Base-by-base conservation (phyloP, 2,329 filamentous ascomycete species). In the Xylariaceae sp. region DNA sequence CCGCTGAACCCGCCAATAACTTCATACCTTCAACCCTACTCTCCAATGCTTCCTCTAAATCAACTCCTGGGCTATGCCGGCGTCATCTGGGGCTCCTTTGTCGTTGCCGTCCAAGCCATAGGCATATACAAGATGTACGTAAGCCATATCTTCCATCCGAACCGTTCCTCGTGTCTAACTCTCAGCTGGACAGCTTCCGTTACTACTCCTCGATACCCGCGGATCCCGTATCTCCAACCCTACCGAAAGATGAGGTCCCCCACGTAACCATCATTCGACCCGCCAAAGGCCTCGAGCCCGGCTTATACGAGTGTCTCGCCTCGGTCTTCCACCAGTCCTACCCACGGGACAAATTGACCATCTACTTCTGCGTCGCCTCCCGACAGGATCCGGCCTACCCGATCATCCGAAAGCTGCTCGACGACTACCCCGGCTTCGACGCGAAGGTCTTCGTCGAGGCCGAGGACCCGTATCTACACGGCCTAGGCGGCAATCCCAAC, bases 201-300 rank as follows among this genome's bases (percentile, higher is more conserved):
- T 71, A 79, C 65, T 85, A 83, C 70, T 83, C 82, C 0, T 73
- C 71, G 1, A 76, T 74, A 2, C 80, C 80, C 2, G 68, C 70
- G n/a, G 72, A 77, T 5, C 76, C 83, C 4, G 70, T 81, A 16
- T 85, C 84, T 2, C 75, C 84, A 1, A 72, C 72, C 0, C 74
- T 87, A 1, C 73, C 75, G 3, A 67, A 75, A 41, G 71, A 81
- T 62, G 75, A 86, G 40, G 79, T 91, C 2, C 93, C 93, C 16
- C 87, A 91, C 75, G 82, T 99, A 67, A 98, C 95, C 29, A 83
- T 96, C 58, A 92, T 99, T 64, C 89, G 95, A 2, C 96, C 95
- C 0, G 88, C 96, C 62, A 98, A 97, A 75, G 95, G 93, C 58
- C 81, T 96, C 53, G 95, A 98, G 72, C 90, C 92, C 3, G 85